Conservation (phyloP, 2,329 filamentous ascomycete species). For the Venturia pyrina region DNA sequence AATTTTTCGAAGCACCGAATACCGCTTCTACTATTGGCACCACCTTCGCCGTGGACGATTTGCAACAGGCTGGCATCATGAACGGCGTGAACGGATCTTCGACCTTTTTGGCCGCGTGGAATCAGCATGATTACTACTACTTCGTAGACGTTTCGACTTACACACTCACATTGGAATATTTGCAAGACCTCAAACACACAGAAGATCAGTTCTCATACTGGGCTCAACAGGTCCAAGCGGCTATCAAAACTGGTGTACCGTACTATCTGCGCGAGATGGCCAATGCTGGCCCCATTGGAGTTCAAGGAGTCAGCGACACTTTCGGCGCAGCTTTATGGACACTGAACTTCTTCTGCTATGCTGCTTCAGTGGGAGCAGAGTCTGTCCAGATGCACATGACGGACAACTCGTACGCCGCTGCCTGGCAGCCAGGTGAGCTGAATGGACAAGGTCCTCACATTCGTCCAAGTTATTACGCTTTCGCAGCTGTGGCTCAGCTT, state of each 20-base stretch:
- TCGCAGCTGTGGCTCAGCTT: slow-evolving; percentile 41
- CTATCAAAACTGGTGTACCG: slow-evolving; percentile 31
- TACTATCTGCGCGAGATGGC: slow-evolving; percentile 44
- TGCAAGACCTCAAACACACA: slow-evolving; percentile 37
- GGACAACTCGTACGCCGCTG: slow-evolving; percentile 40
- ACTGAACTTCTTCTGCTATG: slow-evolving; percentile 43
- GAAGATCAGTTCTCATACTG: slow-evolving; percentile 39
- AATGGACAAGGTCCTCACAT: slow-evolving; percentile 33
- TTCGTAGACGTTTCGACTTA: slow-evolving; percentile 39
- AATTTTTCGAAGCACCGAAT: slow-evolving; percentile 39
- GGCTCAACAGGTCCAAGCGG: slow-evolving; percentile 34
- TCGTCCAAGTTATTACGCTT: slow-evolving; percentile 40
- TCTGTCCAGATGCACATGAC: slow-evolving; percentile 46
- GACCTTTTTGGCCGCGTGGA: slow-evolving; percentile 35
- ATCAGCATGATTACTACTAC: slow-evolving; percentile 46
- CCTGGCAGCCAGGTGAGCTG: slow-evolving; percentile 38
- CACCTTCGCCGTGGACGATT: slow-evolving; percentile 36
- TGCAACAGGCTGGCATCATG: slow-evolving; percentile 32
- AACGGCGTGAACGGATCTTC: slow-evolving; percentile 24
- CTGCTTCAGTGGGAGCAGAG: slow-evolving; percentile 36
- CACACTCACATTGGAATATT: slow-evolving; percentile 33
- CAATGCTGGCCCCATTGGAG: slow-evolving; percentile 39
- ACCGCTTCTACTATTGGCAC: slow-evolving; percentile 43
- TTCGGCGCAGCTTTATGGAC: slow-evolving; percentile 43
- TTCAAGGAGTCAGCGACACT: slow-evolving; percentile 36